Evolutionary conservation across 192 early-diverging fungal genomes (phyloP), one percentile per base, ranked within the genome.

Genomic region (Podila verticillata): DNA sequence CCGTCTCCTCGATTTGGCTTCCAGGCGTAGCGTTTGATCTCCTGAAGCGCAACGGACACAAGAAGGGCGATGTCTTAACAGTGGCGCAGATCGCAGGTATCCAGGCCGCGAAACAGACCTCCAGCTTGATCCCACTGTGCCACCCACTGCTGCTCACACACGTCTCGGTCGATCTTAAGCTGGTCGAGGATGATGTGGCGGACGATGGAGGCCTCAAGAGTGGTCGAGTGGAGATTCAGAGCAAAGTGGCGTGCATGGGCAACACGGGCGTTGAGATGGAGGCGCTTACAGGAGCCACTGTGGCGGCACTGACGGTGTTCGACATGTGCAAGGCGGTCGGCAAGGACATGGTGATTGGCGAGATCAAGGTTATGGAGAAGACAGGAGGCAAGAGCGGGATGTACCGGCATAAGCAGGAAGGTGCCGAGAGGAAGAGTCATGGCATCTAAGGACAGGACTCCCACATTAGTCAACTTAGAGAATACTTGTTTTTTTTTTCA

Each of bases 281-380:
- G 66, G 93, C 94, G 12, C 82, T 91, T 70, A 93, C 90, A 1
- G 94, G 95, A 0, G 94, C 92, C 1, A 93, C 93, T 10, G 86
- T 93, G 0, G 93, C 96, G 5, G 88, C 92, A 0, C 82, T 95
- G 61, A 97, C 97, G 3, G 90, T 98, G 1, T 97, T 92, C 87
- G 97, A 98, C 74, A 98, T 98, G 97, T 97, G 94, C 81, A 98
- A 98, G 72, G 95, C 95, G 1, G 94, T 92, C 9, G 89, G 91
- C 39, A 95, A 95, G 66, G 84, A 81, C n/a, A 97, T 97, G 86
- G 74, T 81, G 28, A 96, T 98, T 72, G 84, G 86, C 30, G 86
- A 89, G 47, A 85, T 97, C 36, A 77, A 91, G 5, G 91, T 98
- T 0, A 81, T 93, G 24, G 81, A 88, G 60, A 98, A 98, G 80